A percentile compares a stretch with the other conserved stretches of the same genome.
phyloP scores from a whole-genome alignment of 164 flowering plant genomes.

The Chloranthus sessilifolius region DNA sequence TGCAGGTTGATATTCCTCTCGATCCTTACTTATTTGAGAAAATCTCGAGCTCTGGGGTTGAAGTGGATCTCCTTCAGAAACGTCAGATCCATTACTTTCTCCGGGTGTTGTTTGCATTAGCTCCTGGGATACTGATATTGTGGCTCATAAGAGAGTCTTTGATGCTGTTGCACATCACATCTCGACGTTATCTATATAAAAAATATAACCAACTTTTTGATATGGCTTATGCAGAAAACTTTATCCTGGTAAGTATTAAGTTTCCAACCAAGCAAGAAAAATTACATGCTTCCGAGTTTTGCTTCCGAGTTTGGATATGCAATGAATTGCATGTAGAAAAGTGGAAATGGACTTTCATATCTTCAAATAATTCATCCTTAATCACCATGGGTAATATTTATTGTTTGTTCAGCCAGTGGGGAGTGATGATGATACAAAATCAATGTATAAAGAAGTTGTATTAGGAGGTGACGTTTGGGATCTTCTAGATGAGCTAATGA shows the following conservation, averaged over 20 bases:
- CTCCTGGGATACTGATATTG: constrained; percentile 79
- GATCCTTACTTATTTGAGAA: constrained; percentile 91
- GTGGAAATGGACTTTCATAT: constrained; percentile 8
- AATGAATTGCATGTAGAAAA: too few relatives aligned
- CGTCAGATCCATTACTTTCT: constrained; percentile 73
- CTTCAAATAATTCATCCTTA: neutral
- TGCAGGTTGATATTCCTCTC: constrained; percentile 93
- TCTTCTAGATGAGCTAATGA: constrained; percentile 95
- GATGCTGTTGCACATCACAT: constrained; percentile 68
- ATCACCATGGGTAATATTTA: too few relatives aligned
- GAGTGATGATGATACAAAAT: constrained; percentile 58
- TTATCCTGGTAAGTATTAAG: constrained; percentile 62
- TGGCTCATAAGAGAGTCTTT: constrained; percentile 72
- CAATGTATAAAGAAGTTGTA: constrained; percentile 87
- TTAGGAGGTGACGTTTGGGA: constrained; percentile 99
- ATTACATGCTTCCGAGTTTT: too few relatives aligned
- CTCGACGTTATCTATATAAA: constrained; percentile 66
- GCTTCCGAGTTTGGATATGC: too few relatives aligned
- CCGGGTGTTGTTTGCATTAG: constrained; percentile 56
- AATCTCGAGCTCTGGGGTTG: constrained; percentile 83
- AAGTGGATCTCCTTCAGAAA: constrained; percentile 92
- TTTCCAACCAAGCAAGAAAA: too few relatives aligned
- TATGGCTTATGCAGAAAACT: constrained; percentile 89
- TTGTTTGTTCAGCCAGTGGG: constrained; percentile 69
- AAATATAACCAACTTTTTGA: constrained; percentile 83